Evolutionary conservation across 2,329 filamentous ascomycete species (phyloP).

Genomic region (Capronia coronata): DNA sequence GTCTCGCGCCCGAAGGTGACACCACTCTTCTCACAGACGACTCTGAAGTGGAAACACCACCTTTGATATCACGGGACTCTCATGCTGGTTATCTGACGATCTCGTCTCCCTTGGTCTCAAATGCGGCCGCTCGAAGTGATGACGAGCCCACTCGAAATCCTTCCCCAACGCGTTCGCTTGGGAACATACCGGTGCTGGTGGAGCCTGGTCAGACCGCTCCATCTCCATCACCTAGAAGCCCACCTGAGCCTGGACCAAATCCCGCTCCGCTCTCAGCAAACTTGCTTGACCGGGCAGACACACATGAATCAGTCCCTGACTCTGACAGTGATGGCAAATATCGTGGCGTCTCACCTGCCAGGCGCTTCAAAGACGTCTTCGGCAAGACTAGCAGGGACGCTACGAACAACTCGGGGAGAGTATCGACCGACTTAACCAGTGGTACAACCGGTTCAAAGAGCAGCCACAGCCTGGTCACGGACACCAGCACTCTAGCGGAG

Average conservation of each 20-base stretch:
- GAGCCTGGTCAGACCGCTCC: conserved; percentile 11
- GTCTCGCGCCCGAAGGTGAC: conserved; percentile 16
- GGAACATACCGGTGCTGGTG: conserved; percentile 18
- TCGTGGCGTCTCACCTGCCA: conserved; percentile 62
- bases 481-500: conserved; percentile 28
- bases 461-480: conserved; percentile 35
- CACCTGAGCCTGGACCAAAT: conserved; percentile 1
- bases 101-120: conserved; percentile 61
- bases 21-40: conserved; percentile 26
- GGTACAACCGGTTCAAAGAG: conserved; percentile 12
- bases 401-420: conserved; percentile 43
- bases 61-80: conserved; percentile 54
- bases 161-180: conserved; percentile 14
- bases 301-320: conserved; percentile 33
- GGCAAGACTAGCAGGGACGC: conserved; percentile 48
- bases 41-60: conserved; percentile 34
- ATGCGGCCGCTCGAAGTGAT: conserved; percentile 41
- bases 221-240: conserved; percentile 20
- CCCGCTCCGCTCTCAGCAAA: conserved; percentile 28
- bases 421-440: conserved; percentile 12
- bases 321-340: conserved; percentile 34
- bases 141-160: conserved; percentile 31
- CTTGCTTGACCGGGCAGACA: conserved; percentile 30
- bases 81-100: conserved; percentile 63
- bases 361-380: conserved; percentile 67